phyloP scores from a whole-genome alignment of 1,284 basidiomycete species.

The Lentinula novae-zelandiae region DNA sequence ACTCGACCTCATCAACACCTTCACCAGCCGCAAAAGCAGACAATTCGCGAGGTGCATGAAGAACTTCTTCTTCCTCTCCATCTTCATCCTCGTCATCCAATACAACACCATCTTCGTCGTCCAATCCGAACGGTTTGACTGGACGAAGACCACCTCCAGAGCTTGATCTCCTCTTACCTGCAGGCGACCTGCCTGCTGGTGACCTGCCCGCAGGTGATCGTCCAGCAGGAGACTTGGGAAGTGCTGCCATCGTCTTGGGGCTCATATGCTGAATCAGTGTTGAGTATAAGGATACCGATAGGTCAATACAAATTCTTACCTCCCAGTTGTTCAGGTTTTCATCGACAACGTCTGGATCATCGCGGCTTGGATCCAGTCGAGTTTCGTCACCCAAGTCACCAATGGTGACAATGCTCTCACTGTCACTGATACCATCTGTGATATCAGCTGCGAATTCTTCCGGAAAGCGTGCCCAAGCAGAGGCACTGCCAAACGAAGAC shows the following conservation, averaged over 20 bases:
- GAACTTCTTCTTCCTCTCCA: slow-evolving; percentile 63
- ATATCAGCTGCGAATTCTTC: slow-evolving; percentile 63
- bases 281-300: neutral
- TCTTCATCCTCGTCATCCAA: slow-evolving; percentile 58
- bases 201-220: slow-evolving; percentile 34
- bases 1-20: slow-evolving; percentile 85
- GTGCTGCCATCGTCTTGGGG: slow-evolving; percentile 85
- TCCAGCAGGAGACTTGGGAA: slow-evolving; percentile 73
- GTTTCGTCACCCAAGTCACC: slow-evolving; percentile 81
- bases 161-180: slow-evolving; percentile 72
- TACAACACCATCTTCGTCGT: slow-evolving; percentile 61
- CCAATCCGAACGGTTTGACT: slow-evolving; percentile 75
- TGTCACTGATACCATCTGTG: slow-evolving; percentile 81
- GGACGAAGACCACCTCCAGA: slow-evolving; percentile 80
- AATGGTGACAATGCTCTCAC: slow-evolving; percentile 84
- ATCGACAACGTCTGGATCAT: slow-evolving; percentile 61
- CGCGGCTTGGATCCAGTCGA: slow-evolving; percentile 57
- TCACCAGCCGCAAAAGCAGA: slow-evolving; percentile 72
- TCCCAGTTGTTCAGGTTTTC: slow-evolving; percentile 92
- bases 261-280: slow-evolving; percentile 79
- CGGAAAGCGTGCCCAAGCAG: slow-evolving; percentile 77
- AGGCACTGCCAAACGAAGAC: slow-evolving; percentile 35
- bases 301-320: slow-evolving; percentile 44
- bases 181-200: slow-evolving; percentile 20
- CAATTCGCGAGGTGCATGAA: slow-evolving; percentile 73